phyloP scores from a whole-genome alignment of 768 basidiomycete species.

The Amanita subjunquillea region DNA sequence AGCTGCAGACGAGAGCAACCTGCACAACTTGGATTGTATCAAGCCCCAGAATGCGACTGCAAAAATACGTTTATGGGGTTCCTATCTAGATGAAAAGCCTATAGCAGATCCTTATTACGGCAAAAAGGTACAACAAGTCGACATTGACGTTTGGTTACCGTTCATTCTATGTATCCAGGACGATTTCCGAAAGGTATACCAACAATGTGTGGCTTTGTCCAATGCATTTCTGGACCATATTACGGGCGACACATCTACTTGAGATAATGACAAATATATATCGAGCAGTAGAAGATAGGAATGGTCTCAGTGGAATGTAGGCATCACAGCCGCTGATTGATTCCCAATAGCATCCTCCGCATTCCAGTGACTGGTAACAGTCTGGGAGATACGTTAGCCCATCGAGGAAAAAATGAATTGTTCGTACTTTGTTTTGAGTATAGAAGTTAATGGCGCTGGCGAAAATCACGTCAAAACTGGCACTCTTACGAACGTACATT shows the following conservation, averaged over 20 bases:
- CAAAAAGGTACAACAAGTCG: conserved; percentile 34
- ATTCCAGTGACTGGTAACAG: conserved; percentile 88
- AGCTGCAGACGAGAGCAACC: conserved; percentile 73
- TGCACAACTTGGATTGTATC: conserved; percentile 46
- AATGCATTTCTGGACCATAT: conserved; percentile 74
- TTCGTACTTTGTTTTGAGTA: conserved; percentile 78
- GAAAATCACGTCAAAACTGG: background rate
- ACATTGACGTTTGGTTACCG: background rate
- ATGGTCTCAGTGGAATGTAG: conserved; percentile 51
- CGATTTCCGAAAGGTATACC: conserved; percentile 70
- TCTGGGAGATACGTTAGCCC: conserved; percentile 34
- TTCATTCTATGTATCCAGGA: conserved; percentile 22
- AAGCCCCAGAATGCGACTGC: conserved; percentile 45
- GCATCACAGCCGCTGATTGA: conserved; percentile 81
- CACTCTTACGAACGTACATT: conserved; percentile 6
- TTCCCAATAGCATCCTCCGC: conserved; percentile 74
- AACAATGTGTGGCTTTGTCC: conserved; percentile 65
- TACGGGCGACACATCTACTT: conserved; percentile 18
- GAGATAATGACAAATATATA: background rate
- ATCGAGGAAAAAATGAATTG: background rate
- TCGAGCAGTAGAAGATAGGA: background rate
- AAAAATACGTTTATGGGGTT: conserved; percentile 69
- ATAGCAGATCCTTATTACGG: conserved; percentile 87
- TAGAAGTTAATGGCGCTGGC: conserved; percentile 86
- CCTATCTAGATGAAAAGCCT: conserved; percentile 56